These are phyloP conservation scores for Stevia rebaudiana DNA, from an alignment of 140 eudicot species.

Conservation along the genomic window DNA sequence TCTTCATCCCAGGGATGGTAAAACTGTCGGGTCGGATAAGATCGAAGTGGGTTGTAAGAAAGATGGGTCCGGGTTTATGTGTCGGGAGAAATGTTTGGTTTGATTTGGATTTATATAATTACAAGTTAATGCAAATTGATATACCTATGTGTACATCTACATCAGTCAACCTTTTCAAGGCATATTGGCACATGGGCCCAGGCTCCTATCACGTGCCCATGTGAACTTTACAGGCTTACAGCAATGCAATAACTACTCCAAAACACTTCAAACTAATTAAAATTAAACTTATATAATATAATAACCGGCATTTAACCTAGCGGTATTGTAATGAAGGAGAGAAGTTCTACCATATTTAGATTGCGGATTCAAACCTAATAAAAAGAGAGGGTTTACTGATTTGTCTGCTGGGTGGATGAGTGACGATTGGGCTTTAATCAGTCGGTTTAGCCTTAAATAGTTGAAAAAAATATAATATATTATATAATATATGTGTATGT, in stretches of 20 bases:
- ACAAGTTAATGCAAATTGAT: constrained; percentile 37
- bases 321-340: too few relatives aligned
- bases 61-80: constrained; percentile 7
- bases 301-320: too few relatives aligned
- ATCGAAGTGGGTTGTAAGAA: neutral
- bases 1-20: constrained; percentile 18
- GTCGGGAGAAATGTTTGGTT: constrained; percentile 17
- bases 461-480: too few relatives aligned
- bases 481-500: too few relatives aligned
- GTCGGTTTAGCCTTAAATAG: too few relatives aligned
- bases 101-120: constrained; percentile 29
- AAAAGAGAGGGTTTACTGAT: too few relatives aligned
- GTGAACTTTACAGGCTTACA: constrained; percentile 46
- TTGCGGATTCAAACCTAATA: too few relatives aligned
- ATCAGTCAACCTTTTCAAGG: constrained; percentile 21
- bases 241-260: constrained; percentile 22
- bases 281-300: too few relatives aligned
- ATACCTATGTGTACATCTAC: constrained; percentile 7
- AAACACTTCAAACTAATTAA: neutral
- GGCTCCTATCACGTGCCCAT: constrained; percentile 46
- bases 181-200: constrained; percentile 38
- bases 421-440: too few relatives aligned
- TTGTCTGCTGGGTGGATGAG: too few relatives aligned
- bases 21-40: too few relatives aligned
- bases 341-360: too few relatives aligned